Percentiles rank a stretch among this genome's conserved stretches.
phyloP scores from a whole-genome alignment of 2,329 filamentous ascomycete species.

The Penicillium sp. region DNA sequence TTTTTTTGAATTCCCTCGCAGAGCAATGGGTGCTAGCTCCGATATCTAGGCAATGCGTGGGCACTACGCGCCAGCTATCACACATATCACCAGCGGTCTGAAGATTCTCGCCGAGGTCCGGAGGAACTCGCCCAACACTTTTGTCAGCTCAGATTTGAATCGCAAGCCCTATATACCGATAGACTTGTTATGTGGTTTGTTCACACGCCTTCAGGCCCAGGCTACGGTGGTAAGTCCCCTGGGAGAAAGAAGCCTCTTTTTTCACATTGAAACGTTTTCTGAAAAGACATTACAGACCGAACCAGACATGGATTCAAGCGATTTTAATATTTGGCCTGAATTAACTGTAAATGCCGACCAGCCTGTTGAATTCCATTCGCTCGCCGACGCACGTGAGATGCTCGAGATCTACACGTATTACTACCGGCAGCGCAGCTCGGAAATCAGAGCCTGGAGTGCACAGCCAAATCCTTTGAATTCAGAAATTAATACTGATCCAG shows the following conservation, averaged over 20 bases:
- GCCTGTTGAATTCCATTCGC: slow-evolving; percentile 1
- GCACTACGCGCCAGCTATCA: slow-evolving; percentile 26
- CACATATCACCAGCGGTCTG: slow-evolving; percentile 24
- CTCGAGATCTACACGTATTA: slow-evolving; percentile 10
- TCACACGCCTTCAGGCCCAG: slow-evolving; percentile 6
- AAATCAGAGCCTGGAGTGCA: not conserved
- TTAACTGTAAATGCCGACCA: not conserved
- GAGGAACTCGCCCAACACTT: not conserved
- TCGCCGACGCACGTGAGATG: slow-evolving; percentile 8
- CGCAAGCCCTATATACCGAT: slow-evolving; percentile 15
- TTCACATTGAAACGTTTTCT: not conserved
- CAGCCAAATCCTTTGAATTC: not conserved
- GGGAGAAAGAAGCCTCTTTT: not conserved
- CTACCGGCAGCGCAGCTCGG: not conserved
- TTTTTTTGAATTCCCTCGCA: too few relatives aligned
- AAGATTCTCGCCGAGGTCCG: slow-evolving; percentile 25
- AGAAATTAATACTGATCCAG: not conserved
- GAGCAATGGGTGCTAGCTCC: not conserved
- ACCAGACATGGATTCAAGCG: not conserved
- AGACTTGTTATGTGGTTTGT: slow-evolving; percentile 5
- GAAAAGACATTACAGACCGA: slow-evolving; percentile 2
- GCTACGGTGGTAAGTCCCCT: slow-evolving; percentile 1
- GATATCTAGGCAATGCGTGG: slow-evolving; percentile 25
- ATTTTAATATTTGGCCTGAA: slow-evolving; percentile 4
- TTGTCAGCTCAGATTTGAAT: not conserved